Conservation (phyloP, 2,329 filamentous ascomycete species). For the Colletotrichum sublineola region DNA sequence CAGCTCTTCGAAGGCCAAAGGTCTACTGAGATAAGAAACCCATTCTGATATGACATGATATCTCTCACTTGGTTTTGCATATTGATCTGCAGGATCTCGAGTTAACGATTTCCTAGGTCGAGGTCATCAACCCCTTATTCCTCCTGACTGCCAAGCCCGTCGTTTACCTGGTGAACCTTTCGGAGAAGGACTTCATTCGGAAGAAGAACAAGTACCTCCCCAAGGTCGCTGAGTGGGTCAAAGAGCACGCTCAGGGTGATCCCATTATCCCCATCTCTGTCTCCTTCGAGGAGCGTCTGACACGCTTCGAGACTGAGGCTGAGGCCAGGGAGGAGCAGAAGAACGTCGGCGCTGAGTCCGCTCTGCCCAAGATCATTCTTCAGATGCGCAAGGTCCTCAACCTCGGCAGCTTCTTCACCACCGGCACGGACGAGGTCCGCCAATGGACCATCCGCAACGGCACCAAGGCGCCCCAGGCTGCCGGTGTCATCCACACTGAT, state of each 20-base stretch:
- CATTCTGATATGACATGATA: conserved; percentile 40
- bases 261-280: conserved; percentile 95
- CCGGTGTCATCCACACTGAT: conserved; percentile 97
- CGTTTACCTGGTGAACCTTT: conserved; percentile 96
- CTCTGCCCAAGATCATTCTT: conserved; percentile 89
- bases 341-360: conserved; percentile 86
- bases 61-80: conserved; percentile 42
- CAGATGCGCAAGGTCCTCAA: conserved; percentile 95
- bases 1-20: conserved; percentile 99
- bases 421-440: conserved; percentile 92
- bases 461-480: conserved; percentile 97
- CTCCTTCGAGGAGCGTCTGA: conserved; percentile 91
- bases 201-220: conserved; percentile 99
- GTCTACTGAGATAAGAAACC: conserved; percentile 83
- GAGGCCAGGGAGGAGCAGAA: conserved; percentile 90
- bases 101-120: conserved; percentile 74
- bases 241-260: conserved; percentile 87
- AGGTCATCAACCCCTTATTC: conserved; percentile 96
- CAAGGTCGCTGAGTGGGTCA: conserved; percentile 95
- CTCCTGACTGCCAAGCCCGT: conserved; percentile 97
- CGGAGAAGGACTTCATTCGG: conserved; percentile 95
- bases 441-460: conserved; percentile 98
- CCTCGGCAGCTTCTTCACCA: conserved; percentile 97
- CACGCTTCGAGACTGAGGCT: conserved; percentile 81
- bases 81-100: conserved; percentile 41